Evolutionary conservation across 352 stramenopile species (phyloP).

Genomic region (Phytophthora citricola): DNA sequence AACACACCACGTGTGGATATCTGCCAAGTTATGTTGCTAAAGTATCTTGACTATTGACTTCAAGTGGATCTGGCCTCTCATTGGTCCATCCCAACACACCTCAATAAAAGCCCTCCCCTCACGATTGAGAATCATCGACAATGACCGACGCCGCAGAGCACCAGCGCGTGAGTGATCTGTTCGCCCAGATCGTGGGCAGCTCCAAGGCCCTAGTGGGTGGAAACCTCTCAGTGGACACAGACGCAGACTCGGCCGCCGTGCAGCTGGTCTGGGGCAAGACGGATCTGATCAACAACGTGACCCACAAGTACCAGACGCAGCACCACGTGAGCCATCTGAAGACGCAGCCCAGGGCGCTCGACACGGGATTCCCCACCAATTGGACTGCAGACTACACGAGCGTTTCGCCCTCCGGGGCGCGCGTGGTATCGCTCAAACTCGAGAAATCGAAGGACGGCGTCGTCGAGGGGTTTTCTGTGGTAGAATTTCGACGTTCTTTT

Average conservation of each 20-base stretch:
- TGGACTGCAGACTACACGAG: constrained; percentile 55
- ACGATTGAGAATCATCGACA: neutral
- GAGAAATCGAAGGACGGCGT: constrained; percentile 51
- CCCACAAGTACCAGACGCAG: constrained; percentile 62
- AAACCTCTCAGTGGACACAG: constrained; percentile 40
- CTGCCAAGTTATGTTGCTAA: too few species aligned
- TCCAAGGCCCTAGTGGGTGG: constrained; percentile 60
- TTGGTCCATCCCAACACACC: neutral
- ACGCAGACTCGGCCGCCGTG: constrained; percentile 35
- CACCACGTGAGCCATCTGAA: constrained; percentile 48
- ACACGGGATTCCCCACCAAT: constrained; percentile 42
- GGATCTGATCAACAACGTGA: constrained; percentile 63
- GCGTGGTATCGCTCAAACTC: constrained; percentile 66
- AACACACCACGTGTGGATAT: too few species aligned
- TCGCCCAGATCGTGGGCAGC: constrained; percentile 51
- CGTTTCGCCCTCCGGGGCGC: constrained; percentile 59
- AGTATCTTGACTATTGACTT: neutral
- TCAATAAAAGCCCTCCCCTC: neutral
- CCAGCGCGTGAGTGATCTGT: constrained; percentile 51
- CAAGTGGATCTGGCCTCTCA: neutral
- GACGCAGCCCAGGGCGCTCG: constrained; percentile 34
- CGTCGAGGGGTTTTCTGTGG: constrained; percentile 58
- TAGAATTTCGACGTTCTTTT: constrained; percentile 3
- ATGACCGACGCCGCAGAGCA: constrained; percentile 19
- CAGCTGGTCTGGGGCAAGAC: constrained; percentile 70